Evolutionary conservation across 1,139 yeast genomes (phyloP), one percentile per base, ranked within the genome.

Genomic region (Yamadazyma aaseri): DNA sequence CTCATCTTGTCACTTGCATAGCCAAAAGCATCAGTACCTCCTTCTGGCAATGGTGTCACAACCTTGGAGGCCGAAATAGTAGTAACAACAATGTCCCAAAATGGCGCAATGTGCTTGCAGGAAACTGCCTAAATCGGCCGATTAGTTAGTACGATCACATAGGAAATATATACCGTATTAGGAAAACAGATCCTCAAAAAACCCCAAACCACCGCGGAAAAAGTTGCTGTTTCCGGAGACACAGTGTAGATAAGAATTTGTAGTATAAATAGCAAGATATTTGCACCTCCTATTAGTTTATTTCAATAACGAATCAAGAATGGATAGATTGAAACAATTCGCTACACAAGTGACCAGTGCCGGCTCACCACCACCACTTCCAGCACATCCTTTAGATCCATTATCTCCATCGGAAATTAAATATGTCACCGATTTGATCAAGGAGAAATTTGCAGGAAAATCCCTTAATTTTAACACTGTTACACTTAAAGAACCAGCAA

Each of bases 371-470:
- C 80, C 81, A 30, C 60, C 76, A 33, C 56, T 66, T 13, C 81
- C 83, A 38, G 58, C 59, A 7, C 92, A 82, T 57, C 89, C 90
- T 18, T 67, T 83, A 51, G 92, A 83, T 59, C 90, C 87, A 9
- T 72, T 83, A 43, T 62, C 81, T 28, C 71, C 78, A 15, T 70
- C 56, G 35, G 92, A 83, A 61, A 70, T 70, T 43, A 60, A 58
- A 41, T 55, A 58, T 17, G 69, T 63, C 8, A 35, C 69, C 12
- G 33, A 44, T n/a, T 41, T 63, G 12, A 49, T 66, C 31, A 64
- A 59, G 44, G 37, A 45, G 17, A 47, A 60, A 28, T 58, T 71
- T 68, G 51, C 65, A 26, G 81, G 76, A 20, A 67, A 65, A 46
- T 46, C 52, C 8, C 60, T 81, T 40, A 55, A 68, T 27, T 83